Evolutionary conservation across 2,329 filamentous ascomycete species (phyloP).

Genomic region (Cercospora janseana): DNA sequence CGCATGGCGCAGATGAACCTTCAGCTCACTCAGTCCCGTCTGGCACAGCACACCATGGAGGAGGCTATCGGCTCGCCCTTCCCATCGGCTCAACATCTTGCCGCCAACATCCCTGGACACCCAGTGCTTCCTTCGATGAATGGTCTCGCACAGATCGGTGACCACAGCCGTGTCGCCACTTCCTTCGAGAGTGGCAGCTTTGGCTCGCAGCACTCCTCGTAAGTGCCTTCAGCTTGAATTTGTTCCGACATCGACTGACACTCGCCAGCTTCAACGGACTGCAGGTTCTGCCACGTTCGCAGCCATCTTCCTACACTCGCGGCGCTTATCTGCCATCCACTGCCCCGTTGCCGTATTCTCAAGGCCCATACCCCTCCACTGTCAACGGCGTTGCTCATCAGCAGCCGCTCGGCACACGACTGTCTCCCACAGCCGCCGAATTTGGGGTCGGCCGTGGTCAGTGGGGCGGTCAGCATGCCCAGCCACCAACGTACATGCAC

Average conservation of each 20-base stretch:
- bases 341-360: conserved; percentile 30
- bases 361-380: conserved; percentile 23
- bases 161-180: conserved; percentile 17
- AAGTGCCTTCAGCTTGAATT: conserved; percentile 8
- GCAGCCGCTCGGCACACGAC: conserved; percentile 40
- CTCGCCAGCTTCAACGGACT: conserved; percentile 20
- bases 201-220: conserved; percentile 24
- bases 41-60: conserved; percentile 59
- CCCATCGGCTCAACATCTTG: conserved; percentile 32
- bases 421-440: conserved; percentile 50
- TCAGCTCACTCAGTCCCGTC: conserved; percentile 65
- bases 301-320: conserved; percentile 17
- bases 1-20: conserved; percentile 70
- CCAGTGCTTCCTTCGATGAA: conserved; percentile 17
- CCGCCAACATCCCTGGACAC: conserved; percentile 31
- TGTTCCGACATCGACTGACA: conserved; percentile 13
- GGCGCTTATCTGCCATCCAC: conserved; percentile 31
- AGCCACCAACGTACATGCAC: conserved; percentile 63
- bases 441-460: conserved; percentile 40
- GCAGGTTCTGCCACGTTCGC: conserved; percentile 15
- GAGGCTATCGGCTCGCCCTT: conserved; percentile 42
- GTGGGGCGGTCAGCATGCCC: conserved; percentile 37
- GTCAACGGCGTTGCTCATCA: conserved; percentile 23
- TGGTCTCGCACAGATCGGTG: conserved; percentile 14
- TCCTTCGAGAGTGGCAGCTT: conserved; percentile 24